Conservation (phyloP, 441 rosid genomes). For the Eugenia klotzschiana region DNA sequence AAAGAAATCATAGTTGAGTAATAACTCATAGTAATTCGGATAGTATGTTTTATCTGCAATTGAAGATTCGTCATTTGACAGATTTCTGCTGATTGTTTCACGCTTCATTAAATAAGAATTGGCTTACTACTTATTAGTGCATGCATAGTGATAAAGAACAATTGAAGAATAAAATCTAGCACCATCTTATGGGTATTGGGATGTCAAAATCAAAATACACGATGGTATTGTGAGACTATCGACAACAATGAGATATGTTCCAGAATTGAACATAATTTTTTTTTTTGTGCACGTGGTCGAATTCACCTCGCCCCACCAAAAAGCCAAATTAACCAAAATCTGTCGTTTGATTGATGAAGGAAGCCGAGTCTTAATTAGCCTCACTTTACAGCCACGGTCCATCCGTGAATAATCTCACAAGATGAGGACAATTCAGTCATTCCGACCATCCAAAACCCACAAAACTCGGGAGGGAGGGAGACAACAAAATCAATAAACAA, state of each 20-base stretch:
- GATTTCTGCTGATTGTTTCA: neutral
- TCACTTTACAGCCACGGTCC: neutral
- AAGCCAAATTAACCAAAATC: neutral
- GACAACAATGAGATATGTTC: neutral
- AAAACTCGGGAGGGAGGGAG: neutral
- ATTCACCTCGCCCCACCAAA: neutral
- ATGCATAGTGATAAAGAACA: too few species aligned
- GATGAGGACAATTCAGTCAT: neutral
- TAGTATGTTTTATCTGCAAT: too few species aligned
- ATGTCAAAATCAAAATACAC: neutral
- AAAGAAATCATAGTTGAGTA: neutral
- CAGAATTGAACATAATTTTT: neutral
- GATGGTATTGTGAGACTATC: too few species aligned
- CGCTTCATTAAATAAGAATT: too few species aligned
- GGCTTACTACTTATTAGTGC: too few species aligned
- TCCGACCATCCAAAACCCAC: neutral
- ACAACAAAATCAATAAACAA: neutral
- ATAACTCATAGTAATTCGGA: too few species aligned
- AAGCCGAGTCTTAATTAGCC: neutral
- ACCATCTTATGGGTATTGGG: neutral
- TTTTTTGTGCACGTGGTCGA: neutral
- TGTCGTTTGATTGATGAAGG: neutral
- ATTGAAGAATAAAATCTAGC: neutral
- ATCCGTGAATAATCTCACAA: neutral
- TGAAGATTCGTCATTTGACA: accelerated